phyloP scores from a whole-genome alignment of 345 rosid species.

The Populus davidiana region DNA sequence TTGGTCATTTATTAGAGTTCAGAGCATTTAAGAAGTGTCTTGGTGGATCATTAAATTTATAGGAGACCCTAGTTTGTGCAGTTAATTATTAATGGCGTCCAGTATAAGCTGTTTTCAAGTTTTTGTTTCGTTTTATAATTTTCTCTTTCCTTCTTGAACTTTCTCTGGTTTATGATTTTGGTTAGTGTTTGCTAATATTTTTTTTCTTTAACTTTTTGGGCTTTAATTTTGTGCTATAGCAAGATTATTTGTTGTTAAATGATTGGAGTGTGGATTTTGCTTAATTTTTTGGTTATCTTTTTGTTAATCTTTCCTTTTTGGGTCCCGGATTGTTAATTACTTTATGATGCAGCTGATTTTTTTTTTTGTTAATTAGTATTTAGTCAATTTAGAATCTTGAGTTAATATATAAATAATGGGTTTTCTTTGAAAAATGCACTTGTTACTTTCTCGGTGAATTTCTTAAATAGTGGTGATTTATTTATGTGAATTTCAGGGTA shows the following conservation, averaged over 20 bases:
- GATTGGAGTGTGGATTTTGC: background rate
- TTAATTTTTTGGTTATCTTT: background rate
- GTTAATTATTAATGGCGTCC: background rate
- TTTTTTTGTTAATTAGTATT: no score
- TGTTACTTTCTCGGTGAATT: background rate
- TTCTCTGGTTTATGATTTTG: background rate
- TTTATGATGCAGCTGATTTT: background rate
- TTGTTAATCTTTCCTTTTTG: background rate
- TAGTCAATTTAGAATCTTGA: background rate
- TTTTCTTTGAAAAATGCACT: background rate
- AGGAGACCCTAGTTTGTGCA: background rate
- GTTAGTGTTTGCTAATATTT: background rate
- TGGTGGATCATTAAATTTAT: no score
- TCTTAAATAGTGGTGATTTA: background rate
- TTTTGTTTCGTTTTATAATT: background rate
- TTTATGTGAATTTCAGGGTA: slow-evolving; percentile 4
- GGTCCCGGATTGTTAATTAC: background rate
- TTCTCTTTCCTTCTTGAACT: background rate
- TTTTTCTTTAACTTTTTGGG: background rate
- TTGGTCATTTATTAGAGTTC: background rate
- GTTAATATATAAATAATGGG: background rate
- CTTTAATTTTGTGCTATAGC: background rate
- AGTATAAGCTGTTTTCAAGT: background rate
- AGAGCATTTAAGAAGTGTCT: background rate
- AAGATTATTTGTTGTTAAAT: background rate